phyloP scores from a whole-genome alignment of 192 early-diverging fungal genomes.

The Coemansia sp. region DNA sequence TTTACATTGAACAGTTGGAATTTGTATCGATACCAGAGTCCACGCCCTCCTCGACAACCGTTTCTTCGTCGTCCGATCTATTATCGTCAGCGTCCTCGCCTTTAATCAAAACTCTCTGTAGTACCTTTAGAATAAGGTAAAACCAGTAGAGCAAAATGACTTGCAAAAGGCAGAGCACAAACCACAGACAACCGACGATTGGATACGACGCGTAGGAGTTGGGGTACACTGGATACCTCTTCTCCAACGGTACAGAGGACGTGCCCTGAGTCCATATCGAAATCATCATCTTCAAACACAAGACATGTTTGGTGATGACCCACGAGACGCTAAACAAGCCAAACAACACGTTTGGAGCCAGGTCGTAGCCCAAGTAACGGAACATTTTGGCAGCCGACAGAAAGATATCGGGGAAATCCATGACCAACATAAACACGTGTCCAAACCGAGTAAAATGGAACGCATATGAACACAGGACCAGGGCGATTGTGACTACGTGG shows the following conservation, averaged over 20 bases:
- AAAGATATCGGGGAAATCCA: slow-evolving; percentile 64
- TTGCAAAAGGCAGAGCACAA: slow-evolving; percentile 66
- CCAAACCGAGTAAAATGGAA: slow-evolving; percentile 61
- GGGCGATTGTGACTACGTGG: slow-evolving; percentile 57
- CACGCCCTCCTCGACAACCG: background rate
- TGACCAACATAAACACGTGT: slow-evolving; percentile 55
- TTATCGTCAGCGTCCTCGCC: slow-evolving; percentile 75
- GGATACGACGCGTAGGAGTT: slow-evolving; percentile 58
- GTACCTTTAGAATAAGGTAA: slow-evolving; percentile 67
- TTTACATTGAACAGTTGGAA: background rate
- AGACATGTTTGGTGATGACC: slow-evolving; percentile 74
- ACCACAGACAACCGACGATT: slow-evolving; percentile 57
- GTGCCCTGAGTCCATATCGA: slow-evolving; percentile 61
- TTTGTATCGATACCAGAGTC: background rate
- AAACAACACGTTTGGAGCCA: slow-evolving; percentile 71
- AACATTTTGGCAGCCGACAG: slow-evolving; percentile 72
- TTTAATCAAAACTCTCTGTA: slow-evolving; percentile 59
- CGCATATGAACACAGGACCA: slow-evolving; percentile 54
- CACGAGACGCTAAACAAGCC: slow-evolving; percentile 75
- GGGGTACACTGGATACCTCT: slow-evolving; percentile 61
- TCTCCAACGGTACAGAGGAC: slow-evolving; percentile 56
- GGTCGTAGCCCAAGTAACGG: slow-evolving; percentile 67
- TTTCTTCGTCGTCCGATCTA: slow-evolving; percentile 58
- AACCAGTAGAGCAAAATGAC: slow-evolving; percentile 80
- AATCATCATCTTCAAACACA: slow-evolving; percentile 70